Percentiles rank a stretch among this genome's conserved stretches.
phyloP scores from a whole-genome alignment of 2,329 filamentous ascomycete genomes.

The Aspergillus terreus region DNA sequence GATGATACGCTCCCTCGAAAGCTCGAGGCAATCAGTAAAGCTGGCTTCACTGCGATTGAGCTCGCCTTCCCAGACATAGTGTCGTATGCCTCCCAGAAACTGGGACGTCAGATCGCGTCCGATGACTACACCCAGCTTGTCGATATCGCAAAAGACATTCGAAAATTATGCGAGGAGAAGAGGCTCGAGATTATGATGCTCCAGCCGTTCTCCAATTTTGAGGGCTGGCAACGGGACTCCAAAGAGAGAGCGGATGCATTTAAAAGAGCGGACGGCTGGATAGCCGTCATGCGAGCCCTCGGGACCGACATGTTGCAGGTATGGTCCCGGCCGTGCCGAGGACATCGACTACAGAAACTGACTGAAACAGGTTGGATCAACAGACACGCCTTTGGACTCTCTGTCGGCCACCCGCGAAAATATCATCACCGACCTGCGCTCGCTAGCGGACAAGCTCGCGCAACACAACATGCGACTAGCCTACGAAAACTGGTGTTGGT shows the following conservation, averaged over 20 bases:
- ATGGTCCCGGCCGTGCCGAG: slow-evolving; percentile 13
- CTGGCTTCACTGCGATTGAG: slow-evolving; percentile 62
- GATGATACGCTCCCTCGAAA: slow-evolving; percentile 35
- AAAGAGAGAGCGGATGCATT: slow-evolving; percentile 61
- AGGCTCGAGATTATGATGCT: slow-evolving; percentile 64
- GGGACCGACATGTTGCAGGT: slow-evolving; percentile 70
- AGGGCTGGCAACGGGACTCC: slow-evolving; percentile 64
- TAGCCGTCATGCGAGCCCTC: slow-evolving; percentile 65
- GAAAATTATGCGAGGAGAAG: slow-evolving; percentile 51
- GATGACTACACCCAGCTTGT: slow-evolving; percentile 60
- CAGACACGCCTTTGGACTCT: slow-evolving; percentile 55
- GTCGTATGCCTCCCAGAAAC: slow-evolving; percentile 55
- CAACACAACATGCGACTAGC: slow-evolving; percentile 59
- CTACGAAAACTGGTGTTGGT: slow-evolving; percentile 84
- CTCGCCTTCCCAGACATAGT: slow-evolving; percentile 71
- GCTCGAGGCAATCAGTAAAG: slow-evolving; percentile 37
- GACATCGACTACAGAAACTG: not conserved
- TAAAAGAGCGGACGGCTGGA: slow-evolving; percentile 61
- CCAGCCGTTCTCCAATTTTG: slow-evolving; percentile 73
- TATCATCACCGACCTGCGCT: slow-evolving; percentile 59
- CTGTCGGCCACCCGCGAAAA: slow-evolving; percentile 50
- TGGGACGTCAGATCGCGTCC: slow-evolving; percentile 49
- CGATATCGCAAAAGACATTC: slow-evolving; percentile 53
- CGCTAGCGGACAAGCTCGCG: slow-evolving; percentile 61
- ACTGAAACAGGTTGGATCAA: slow-evolving; percentile 52